Base-by-base conservation (phyloP, 2,329 filamentous ascomycete species). In the Tolypocladium capitatum region DNA sequence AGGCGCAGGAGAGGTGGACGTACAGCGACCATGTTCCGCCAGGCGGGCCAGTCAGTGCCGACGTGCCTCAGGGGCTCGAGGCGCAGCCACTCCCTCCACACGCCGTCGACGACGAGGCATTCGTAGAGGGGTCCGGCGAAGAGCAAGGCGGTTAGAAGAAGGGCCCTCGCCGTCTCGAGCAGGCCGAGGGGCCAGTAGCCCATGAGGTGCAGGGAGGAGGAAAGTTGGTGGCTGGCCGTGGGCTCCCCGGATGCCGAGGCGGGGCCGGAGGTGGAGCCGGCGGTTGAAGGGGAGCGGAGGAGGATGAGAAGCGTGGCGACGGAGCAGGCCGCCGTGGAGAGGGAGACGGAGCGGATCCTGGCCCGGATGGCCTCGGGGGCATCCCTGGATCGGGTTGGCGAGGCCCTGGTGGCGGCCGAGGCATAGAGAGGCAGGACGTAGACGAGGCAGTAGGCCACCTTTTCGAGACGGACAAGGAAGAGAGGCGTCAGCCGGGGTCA, bases 351-450 rank as follows among this genome's bases (percentile, higher is more conserved):
- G 48, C 83, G 77, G 57, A 95, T 84, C 56, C 92, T 83, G 49
- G 87, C 86, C 56, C 83, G 83, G 68, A 98, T 97, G 45, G 94
- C 88, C 11, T 84, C 83, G 10, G 90, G 88, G 28, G 87, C 84
- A 76, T 97, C 90, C 60, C 92, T 82, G 51, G 86, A 86, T 28
- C 94, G 76, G 47, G 75, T 79, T 27, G 80, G 76, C 8, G 87
- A 92, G 7, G 90, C 89, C 46, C 90, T 80, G 5, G 91, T 94
- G 20, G 80, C 75, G 4, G 80, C 66, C 20, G 84, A 92, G 53
- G 91, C 73, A 71, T 98, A 96, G 66, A 97, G 88, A 24, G 92
- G 91, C 4, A 86, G 70, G 57, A 98, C 86, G 68, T 97, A 98
- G 69, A 88, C 68, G 56, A 89, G 65, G n/a, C 88, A 94, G 67